A percentile compares a stretch with the other conserved stretches of the same genome.
Conservation (phyloP, 2,329 filamentous ascomycete genomes). For the Ophiostoma tasmaniense region DNA sequence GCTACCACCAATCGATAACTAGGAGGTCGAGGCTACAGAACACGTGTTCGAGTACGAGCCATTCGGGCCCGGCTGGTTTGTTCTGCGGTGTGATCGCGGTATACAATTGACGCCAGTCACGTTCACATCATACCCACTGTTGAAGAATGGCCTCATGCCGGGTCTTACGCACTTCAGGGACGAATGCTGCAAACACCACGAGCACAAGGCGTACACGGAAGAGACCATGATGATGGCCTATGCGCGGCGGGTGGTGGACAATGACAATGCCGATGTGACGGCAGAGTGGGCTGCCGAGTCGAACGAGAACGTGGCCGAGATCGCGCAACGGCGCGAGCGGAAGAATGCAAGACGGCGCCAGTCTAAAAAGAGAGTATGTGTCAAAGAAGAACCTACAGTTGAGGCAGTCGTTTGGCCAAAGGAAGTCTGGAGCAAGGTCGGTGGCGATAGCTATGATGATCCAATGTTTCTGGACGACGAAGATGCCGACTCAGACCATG, state of each 20-base stretch:
- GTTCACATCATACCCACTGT: background rate
- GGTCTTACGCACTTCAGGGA: constrained; percentile 8
- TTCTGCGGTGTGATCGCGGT: constrained; percentile 13
- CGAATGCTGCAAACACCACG: background rate
- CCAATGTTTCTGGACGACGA: background rate
- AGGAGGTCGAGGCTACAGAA: constrained; percentile 13
- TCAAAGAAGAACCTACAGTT: background rate
- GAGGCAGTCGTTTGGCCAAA: background rate
- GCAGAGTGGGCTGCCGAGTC: constrained; percentile 12
- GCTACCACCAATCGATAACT: background rate
- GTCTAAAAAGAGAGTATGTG: background rate
- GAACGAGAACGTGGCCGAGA: constrained; percentile 12
- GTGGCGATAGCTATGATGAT: background rate
- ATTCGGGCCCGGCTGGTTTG: constrained; percentile 16
- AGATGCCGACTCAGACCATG: background rate
- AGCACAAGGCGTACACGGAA: constrained; percentile 6
- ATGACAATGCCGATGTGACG: constrained; percentile 6
- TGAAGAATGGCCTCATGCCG: background rate
- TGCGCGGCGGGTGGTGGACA: constrained; percentile 15
- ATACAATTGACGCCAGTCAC: background rate
- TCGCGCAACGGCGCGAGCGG: background rate
- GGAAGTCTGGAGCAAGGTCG: too few relatives aligned
- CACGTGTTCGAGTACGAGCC: constrained; percentile 13
- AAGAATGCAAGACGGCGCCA: background rate
- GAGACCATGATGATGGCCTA: constrained; percentile 13